Evolutionary conservation across 371 early-diverging fungal species (phyloP).

Genomic region (Parasitella parasitica): DNA sequence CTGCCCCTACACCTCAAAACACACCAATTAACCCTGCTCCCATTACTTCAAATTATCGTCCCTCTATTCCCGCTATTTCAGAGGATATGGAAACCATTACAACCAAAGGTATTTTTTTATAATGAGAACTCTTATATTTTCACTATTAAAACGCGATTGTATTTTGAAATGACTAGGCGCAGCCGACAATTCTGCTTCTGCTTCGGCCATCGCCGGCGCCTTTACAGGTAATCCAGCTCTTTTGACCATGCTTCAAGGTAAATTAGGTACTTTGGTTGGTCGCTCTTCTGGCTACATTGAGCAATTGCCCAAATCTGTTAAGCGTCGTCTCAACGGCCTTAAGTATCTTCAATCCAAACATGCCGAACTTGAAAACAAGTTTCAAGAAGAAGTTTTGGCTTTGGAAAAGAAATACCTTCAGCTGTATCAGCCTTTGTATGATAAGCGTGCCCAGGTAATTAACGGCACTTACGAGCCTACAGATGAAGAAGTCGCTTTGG

Average conservation of each 20-base stretch:
- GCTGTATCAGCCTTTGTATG: conserved; percentile 83
- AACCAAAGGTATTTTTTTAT: conserved; percentile 13
- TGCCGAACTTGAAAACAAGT: conserved; percentile 74
- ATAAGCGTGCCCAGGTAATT: conserved; percentile 78
- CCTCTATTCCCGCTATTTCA: conserved; percentile 43
- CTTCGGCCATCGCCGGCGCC: conserved; percentile 29
- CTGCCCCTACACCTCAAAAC: conserved; percentile 76
- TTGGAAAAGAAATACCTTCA: conserved; percentile 92
- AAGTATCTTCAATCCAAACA: conserved; percentile 83
- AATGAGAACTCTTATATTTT: too few relatives aligned
- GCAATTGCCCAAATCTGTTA: conserved; percentile 71
- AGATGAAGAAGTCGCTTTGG: conserved; percentile 75
- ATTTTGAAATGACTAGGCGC: conserved; percentile 4
- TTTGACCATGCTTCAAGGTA: conserved; percentile 66
- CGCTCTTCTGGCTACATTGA: conserved; percentile 82
- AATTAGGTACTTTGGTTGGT: conserved; percentile 77
- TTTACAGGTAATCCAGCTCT: conserved; percentile 51
- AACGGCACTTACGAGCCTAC: conserved; percentile 84
- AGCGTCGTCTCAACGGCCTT: conserved; percentile 82
- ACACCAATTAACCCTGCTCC: conserved; percentile 71
- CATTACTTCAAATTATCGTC: conserved; percentile 53
- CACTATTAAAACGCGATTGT: not conserved
- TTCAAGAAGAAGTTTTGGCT: conserved; percentile 86
- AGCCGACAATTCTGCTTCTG: conserved; percentile 18
- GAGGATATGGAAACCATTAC: conserved; percentile 53